phyloP scores from a whole-genome alignment of 768 basidiomycete species.

The Clitopilus passeckerianus region DNA sequence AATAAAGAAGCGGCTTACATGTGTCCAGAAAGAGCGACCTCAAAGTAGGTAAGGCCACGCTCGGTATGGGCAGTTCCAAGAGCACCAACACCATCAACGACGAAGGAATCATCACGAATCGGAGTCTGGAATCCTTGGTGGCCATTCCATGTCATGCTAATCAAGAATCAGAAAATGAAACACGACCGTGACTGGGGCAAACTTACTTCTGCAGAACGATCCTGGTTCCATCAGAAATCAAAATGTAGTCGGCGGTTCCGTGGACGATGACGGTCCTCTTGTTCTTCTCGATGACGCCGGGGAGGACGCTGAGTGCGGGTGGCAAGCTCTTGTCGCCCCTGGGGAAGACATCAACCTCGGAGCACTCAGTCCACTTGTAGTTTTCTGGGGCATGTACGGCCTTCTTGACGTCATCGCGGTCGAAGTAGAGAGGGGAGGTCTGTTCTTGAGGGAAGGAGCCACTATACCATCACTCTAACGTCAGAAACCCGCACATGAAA shows the following conservation, averaged over 20 bases:
- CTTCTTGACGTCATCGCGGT: constrained; percentile 59
- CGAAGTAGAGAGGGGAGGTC: constrained; percentile 60
- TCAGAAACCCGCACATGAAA: not conserved
- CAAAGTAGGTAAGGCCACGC: constrained; percentile 61
- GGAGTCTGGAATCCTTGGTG: constrained; percentile 72
- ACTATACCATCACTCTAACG: not conserved
- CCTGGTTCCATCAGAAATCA: constrained; percentile 33
- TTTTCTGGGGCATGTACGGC: constrained; percentile 67
- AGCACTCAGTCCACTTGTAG: constrained; percentile 62
- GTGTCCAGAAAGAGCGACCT: constrained; percentile 69
- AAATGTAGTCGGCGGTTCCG: constrained; percentile 67
- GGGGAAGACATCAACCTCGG: constrained; percentile 55
- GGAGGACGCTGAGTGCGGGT: constrained; percentile 59
- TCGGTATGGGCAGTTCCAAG: constrained; percentile 63
- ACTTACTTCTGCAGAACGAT: constrained; percentile 63
- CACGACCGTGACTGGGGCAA: not conserved
- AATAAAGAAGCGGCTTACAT: constrained; percentile 50
- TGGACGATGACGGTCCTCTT: constrained; percentile 64
- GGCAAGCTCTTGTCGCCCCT: constrained; percentile 57
- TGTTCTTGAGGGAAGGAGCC: constrained; percentile 54
- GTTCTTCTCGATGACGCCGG: constrained; percentile 74
- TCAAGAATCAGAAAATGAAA: constrained; percentile 34
- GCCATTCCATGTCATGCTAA: constrained; percentile 52
- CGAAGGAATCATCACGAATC: constrained; percentile 58
- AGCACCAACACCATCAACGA: constrained; percentile 67